Evolutionary conservation across 495 filamentous ascomycete genomes (phyloP).

Genomic region (Neurospora africana): DNA sequence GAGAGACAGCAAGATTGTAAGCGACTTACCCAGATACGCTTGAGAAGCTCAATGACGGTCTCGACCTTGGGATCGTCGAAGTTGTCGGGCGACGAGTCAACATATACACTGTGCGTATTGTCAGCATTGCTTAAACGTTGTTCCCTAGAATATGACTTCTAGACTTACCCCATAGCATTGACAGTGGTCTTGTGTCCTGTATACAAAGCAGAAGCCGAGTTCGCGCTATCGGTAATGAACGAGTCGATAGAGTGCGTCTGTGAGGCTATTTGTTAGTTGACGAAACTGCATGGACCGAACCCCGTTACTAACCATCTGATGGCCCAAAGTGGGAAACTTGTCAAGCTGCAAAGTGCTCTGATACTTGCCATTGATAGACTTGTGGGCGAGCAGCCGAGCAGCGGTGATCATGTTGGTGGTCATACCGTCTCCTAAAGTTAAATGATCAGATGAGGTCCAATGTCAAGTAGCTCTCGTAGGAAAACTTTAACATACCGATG

Average conservation of each 20-base stretch:
- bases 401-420: slow-evolving; percentile 67
- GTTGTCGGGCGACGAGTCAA: slow-evolving; percentile 50
- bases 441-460: neutral
- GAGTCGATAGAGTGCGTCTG: slow-evolving; percentile 58
- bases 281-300: neutral
- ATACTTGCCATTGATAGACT: slow-evolving; percentile 65
- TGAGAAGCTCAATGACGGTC: slow-evolving; percentile 61
- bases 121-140: neutral
- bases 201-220: slow-evolving; percentile 64
- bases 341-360: slow-evolving; percentile 57
- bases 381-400: slow-evolving; percentile 63
- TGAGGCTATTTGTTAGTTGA: neutral
- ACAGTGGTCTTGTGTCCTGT: slow-evolving; percentile 64
- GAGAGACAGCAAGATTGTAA: neutral
- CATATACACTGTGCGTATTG: slow-evolving; percentile 43
- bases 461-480: neutral
- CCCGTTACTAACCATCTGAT: slow-evolving; percentile 42
- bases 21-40: slow-evolving; percentile 44
- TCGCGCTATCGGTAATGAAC: slow-evolving; percentile 70
- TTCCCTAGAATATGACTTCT: neutral
- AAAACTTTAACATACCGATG: slow-evolving; percentile 37
- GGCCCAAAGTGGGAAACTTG: slow-evolving; percentile 60
- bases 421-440: slow-evolving; percentile 51
- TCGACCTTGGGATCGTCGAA: slow-evolving; percentile 73
- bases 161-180: slow-evolving; percentile 50